Conservation (phyloP, 73 alveolate genomes). For the Stentor coeruleus region DNA sequence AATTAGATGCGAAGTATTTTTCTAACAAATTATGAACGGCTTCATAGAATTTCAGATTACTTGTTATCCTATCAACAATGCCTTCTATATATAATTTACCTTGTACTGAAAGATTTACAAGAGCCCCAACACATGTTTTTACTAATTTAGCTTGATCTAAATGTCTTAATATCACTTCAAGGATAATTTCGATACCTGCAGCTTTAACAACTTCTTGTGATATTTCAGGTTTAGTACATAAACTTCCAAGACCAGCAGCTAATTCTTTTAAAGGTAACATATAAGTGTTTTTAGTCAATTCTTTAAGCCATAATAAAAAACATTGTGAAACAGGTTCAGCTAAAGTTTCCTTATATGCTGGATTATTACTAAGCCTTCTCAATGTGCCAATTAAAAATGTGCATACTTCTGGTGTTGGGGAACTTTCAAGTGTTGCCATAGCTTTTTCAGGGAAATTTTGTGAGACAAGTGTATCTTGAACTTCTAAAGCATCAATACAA, state of each 20-base stretch:
- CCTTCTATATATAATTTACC: constrained; percentile 7
- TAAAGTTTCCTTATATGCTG: background rate
- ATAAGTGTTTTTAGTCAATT: background rate
- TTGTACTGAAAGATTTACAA: background rate
- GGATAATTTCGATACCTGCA: constrained; percentile 14
- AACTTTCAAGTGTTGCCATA: background rate
- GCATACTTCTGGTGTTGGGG: background rate
- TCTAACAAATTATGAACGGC: background rate
- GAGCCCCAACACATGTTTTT: constrained; percentile 18
- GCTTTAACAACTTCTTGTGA: constrained; percentile 12
- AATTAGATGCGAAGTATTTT: background rate
- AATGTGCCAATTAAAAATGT: constrained; percentile 1
- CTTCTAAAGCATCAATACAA: background rate
- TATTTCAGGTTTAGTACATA: background rate
- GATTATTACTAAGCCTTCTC: constrained; percentile 7
- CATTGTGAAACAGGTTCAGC: background rate
- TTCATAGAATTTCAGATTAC: background rate
- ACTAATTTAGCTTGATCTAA: background rate
- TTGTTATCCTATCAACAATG: constrained; percentile 10
- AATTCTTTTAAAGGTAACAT: constrained; percentile 6
- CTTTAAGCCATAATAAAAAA: background rate
- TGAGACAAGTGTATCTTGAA: background rate
- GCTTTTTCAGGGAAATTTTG: background rate
- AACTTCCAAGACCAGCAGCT: constrained; percentile 11
- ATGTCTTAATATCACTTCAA: background rate